Percentiles rank a stretch among this genome's conserved stretches.
phyloP scores from a whole-genome alignment of 441 rosid species.

The Gossypium trilobum region DNA sequence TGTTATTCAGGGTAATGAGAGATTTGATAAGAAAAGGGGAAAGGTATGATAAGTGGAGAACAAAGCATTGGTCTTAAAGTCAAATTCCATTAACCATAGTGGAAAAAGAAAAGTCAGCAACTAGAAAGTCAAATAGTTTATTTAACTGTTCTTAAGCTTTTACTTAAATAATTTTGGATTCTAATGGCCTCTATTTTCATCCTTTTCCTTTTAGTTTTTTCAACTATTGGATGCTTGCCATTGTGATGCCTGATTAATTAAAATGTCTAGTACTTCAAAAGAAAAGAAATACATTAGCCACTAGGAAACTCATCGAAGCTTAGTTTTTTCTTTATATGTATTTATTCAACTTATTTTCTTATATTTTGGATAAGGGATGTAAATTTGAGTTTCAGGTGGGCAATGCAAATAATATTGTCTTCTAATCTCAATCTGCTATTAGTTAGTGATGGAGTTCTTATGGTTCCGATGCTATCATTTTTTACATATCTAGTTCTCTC shows the following conservation, averaged over 20 bases:
- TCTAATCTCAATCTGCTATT: not conserved
- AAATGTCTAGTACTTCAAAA: not conserved
- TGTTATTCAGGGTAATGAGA: not conserved
- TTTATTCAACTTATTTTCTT: not conserved
- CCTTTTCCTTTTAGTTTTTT: not conserved
- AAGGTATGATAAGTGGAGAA: not conserved
- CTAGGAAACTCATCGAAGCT: not conserved
- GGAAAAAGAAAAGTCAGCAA: conserved; percentile 5
- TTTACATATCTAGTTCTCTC: not conserved
- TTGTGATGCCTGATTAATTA: not conserved
- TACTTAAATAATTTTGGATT: not conserved
- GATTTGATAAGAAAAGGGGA: not conserved
- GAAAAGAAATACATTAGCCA: not conserved
- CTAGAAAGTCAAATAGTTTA: not conserved
- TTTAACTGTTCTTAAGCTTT: not conserved
- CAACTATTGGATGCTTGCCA: not conserved
- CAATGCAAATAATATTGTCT: not conserved
- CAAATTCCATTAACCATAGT: not conserved
- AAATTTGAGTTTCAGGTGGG: not conserved
- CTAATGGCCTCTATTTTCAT: not conserved
- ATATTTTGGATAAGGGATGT: not conserved
- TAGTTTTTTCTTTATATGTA: not conserved
- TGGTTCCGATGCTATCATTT: not conserved
- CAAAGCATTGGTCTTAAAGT: not conserved
- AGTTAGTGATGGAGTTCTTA: not conserved